These are phyloP conservation scores for Paraconiothyrium brasiliense DNA, from an alignment of 2,329 filamentous ascomycete species.

Conservation along the genomic window DNA sequence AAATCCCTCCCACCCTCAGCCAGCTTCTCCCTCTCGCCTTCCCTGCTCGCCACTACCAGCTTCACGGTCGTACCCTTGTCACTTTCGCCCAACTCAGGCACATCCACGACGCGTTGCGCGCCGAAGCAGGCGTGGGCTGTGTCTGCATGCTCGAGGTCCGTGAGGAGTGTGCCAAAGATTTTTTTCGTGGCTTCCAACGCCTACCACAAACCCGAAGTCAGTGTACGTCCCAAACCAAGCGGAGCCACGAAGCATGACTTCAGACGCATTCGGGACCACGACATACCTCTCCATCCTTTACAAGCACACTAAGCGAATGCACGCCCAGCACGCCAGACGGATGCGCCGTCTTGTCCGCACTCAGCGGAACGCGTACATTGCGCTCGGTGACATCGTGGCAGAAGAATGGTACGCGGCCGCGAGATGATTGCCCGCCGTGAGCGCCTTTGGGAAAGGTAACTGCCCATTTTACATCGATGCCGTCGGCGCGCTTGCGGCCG, in stretches of 20 bases:
- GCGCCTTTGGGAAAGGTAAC: constrained; percentile 61
- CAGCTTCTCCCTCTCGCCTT: constrained; percentile 28
- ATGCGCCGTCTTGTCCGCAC: constrained; percentile 56
- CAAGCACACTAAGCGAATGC: constrained; percentile 36
- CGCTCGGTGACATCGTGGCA: constrained; percentile 68
- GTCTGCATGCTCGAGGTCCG: constrained; percentile 18
- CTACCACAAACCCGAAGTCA: background rate
- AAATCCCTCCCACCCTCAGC: constrained; percentile 23
- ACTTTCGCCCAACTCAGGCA: constrained; percentile 23
- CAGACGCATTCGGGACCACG: too few relatives aligned
- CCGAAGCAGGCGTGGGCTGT: background rate
- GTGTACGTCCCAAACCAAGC: too few relatives aligned
- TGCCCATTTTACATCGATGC: constrained; percentile 67
- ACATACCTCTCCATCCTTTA: constrained; percentile 22
- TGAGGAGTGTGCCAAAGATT: constrained; percentile 27
- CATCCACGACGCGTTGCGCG: background rate
- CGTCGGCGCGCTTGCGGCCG: constrained; percentile 65
- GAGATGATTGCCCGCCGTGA: constrained; percentile 40
- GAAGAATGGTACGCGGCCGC: constrained; percentile 69
- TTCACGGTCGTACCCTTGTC: constrained; percentile 30
- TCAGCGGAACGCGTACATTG: constrained; percentile 63
- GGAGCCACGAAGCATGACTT: too few relatives aligned
- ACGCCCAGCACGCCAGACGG: constrained; percentile 61
- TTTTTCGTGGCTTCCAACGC: constrained; percentile 25
- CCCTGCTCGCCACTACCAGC: constrained; percentile 31